Evolutionary conservation across 306 rosid genomes (phyloP), one percentile per base, ranked within the genome.

Genomic region (Cucurbita pepo): DNA sequence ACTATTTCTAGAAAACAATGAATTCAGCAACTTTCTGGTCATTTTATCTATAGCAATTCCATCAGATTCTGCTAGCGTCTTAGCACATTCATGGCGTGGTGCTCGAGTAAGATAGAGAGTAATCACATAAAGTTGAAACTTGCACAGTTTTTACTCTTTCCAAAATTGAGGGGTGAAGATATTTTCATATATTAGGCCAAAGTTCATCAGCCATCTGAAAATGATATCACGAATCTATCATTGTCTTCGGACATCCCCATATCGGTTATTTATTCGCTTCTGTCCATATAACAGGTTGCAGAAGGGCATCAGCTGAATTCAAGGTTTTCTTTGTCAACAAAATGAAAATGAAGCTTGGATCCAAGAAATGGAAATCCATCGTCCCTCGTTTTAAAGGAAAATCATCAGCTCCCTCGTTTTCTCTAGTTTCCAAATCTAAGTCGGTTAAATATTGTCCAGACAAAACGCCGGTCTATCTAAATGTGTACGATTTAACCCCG

Each of bases 401-500:
- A 84, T 80, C 97, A 14, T 82, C 97, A 14, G 81, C 83, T 3
- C 79, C 83, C 45, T 82, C 86, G 7, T 95, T 91, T 83, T 88
- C 91, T 72, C 41, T 89, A 53, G 91, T 88, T 83, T 86, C 95
- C 56, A 91, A 86, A 80, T 78, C 81, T 22, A 89, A 85, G 78
- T 85, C 96, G 7, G 84, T 84, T 71, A 71, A 79, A 77, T 61
- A 75, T 77, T 86, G 92, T 77, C 88, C 89, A 0, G 86, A 91
- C 52, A 86, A 74, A 81, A 74, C 89, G 40, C 96, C 97, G 7
- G 97, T 95, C 72, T 91, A 88, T 88, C 89, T 95, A 40, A 95
- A 95, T 77, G 97, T 95, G 55, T 95, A 95, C 66, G 99, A 95
- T 79, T 78, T 95, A 81, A 95, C 99, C 38, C 95, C 97, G 69